These are phyloP conservation scores for Neoarthrinium moseri DNA, from an alignment of 2,329 filamentous ascomycete genomes.

Conservation along the genomic window DNA sequence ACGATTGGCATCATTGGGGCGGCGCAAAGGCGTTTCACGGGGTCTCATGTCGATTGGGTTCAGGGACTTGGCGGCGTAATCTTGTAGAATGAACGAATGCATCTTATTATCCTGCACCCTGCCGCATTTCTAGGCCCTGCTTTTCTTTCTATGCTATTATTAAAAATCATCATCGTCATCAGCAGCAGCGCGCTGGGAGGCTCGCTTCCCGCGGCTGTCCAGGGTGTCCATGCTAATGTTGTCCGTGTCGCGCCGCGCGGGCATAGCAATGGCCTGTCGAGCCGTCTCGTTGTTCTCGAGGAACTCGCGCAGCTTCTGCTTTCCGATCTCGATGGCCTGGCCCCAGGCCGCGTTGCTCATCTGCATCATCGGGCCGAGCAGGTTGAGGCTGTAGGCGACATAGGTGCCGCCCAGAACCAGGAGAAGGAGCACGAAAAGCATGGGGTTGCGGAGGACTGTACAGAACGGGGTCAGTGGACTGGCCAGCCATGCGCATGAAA, in stretches of 20 bases:
- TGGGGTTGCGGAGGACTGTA: constrained; percentile 85
- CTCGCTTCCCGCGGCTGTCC: constrained; percentile 59
- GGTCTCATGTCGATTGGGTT: too few relatives aligned
- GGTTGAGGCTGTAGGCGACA: constrained; percentile 87
- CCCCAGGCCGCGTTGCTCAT: constrained; percentile 87
- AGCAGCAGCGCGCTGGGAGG: constrained; percentile 30
- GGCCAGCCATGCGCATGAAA: not conserved
- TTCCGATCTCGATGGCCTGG: constrained; percentile 88
- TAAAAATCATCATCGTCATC: constrained; percentile 64
- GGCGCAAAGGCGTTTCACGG: too few relatives aligned
- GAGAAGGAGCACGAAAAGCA: constrained; percentile 88
- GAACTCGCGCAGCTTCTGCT: constrained; percentile 87
- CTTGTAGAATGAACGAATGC: constrained; percentile 7
- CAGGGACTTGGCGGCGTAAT: too few relatives aligned
- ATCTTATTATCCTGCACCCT: constrained; percentile 8
- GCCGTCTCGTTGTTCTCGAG: constrained; percentile 85
- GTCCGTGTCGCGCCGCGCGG: constrained; percentile 42
- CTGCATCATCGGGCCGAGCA: constrained; percentile 93
- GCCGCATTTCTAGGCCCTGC: not conserved
- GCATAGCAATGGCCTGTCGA: constrained; percentile 78
- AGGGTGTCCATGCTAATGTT: constrained; percentile 58
- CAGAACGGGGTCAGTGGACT: constrained; percentile 13
- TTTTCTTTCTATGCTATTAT: constrained; percentile 8
- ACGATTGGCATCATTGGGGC: not conserved
- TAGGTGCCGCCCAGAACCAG: constrained; percentile 76